phyloP scores from a whole-genome alignment of 2,329 filamentous ascomycete genomes.

The Emmonsia crescens region DNA sequence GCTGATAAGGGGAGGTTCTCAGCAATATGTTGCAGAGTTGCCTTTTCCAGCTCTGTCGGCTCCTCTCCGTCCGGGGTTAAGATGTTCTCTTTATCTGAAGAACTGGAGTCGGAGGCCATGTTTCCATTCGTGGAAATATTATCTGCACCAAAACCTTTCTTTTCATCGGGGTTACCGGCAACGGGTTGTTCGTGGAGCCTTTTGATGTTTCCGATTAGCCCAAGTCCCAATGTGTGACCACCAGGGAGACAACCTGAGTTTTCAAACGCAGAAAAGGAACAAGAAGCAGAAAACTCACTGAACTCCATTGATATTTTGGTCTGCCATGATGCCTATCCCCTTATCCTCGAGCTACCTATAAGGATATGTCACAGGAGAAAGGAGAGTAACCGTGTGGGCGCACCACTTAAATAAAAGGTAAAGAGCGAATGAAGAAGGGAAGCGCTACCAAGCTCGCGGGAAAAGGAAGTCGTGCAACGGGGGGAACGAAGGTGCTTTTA shows the following conservation, averaged over 20 bases:
- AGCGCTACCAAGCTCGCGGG: background rate
- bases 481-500: background rate
- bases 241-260: background rate
- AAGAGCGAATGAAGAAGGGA: background rate
- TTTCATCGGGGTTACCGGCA: background rate
- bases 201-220: background rate
- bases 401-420: background rate
- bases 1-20: constrained; percentile 46
- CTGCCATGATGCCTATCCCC: background rate
- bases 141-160: background rate
- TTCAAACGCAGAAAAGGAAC: background rate
- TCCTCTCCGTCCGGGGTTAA: constrained; percentile 39
- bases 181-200: constrained; percentile 4
- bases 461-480: background rate
- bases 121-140: background rate
- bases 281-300: background rate
- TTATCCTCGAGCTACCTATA: no score
- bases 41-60: constrained; percentile 43
- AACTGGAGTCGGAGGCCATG: background rate
- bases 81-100: constrained; percentile 3
- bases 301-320: background rate
- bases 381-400: background rate
- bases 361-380: background rate
- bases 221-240: background rate
- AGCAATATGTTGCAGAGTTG: constrained; percentile 41